Conservation (phyloP, 257 asterid species). For the Capsicum chinense region DNA sequence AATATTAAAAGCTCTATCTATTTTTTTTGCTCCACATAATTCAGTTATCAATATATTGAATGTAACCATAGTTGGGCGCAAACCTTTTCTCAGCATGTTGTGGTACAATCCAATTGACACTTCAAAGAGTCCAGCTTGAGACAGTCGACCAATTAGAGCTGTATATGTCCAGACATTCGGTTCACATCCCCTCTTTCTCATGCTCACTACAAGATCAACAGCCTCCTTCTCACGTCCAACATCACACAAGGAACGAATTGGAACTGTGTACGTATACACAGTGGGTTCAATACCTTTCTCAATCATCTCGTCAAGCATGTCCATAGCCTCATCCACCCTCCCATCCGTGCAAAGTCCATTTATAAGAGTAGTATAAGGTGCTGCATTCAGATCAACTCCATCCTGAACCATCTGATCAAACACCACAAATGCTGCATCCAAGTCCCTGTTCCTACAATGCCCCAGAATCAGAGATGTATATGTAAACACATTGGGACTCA, state of each 20-base stretch:
- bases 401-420: conserved; percentile 75
- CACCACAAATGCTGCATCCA: conserved; percentile 67
- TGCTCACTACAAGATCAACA: conserved; percentile 64
- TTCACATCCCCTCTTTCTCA: conserved; percentile 61
- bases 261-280: conserved; percentile 72
- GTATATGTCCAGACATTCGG: conserved; percentile 88
- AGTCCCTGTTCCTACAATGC: conserved; percentile 67
- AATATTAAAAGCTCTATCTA: conserved; percentile 53
- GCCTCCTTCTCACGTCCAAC: conserved; percentile 68
- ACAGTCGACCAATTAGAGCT: conserved; percentile 76
- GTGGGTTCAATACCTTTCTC: conserved; percentile 69
- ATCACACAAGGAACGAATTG: conserved; percentile 62
- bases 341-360: conserved; percentile 80
- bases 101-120: conserved; percentile 84
- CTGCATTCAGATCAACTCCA: conserved; percentile 75
- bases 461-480: conserved; percentile 83
- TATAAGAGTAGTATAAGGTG: conserved; percentile 67
- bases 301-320: conserved; percentile 72
- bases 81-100: conserved; percentile 72
- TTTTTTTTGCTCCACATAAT: conserved; percentile 56
- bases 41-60: conserved; percentile 71
- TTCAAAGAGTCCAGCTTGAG: conserved; percentile 60
- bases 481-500: conserved; percentile 84
- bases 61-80: conserved; percentile 72
- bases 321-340: conserved; percentile 69